Evolutionary conservation across 1,284 basidiomycete species (phyloP), one percentile per base, ranked within the genome.

Genomic region (Heterobasidion occidentale): DNA sequence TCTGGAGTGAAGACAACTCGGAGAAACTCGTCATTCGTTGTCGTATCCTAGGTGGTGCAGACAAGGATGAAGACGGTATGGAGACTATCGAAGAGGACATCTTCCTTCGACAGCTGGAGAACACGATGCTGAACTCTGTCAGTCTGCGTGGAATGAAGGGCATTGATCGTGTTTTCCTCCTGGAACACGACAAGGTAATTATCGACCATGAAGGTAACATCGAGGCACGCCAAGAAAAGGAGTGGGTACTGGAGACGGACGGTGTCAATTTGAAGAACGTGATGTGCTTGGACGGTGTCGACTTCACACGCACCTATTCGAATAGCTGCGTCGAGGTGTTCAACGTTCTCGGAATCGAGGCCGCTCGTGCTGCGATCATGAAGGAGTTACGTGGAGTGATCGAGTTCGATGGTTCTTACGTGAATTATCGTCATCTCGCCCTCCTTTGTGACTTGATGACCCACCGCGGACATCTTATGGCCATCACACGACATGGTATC

Each of bases 401-500:
- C 73, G 94, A 98, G 74, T 98, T 98, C 74, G 97, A 98, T 70
- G 97, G 96, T 80, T 98, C 96, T 17, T 98, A 98, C 68, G 96
- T 99, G 77, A 99, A 99, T 74, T 99, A 98, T 74, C 88, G 97
- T 55, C 97, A 99, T 71, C 78, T 99, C 56, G 92, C 94, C 1
- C 77, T 99, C 17, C 83, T 99, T 27, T 96, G 94, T 71, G 97
- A 99, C 70, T 79, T 99, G 53, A 99, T 99, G 97, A 99, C 96
- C 12, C 94, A 96, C 66, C 91, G 94, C 57, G 97, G 97, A 45
- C 75, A 84, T 9, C 80, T 99, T 60, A 99, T 99, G 96, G 94
- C 96, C 11, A 99, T 99, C 73, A 99, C 97, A 51, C 94, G 97
- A 52, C 97, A 99, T 68, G 97, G 97, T 72, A 99, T 99, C 74